Percentiles rank a stretch among this genome's conserved stretches.
Conservation (phyloP, 75 land plant genomes). For the Pinus albicaulis region DNA sequence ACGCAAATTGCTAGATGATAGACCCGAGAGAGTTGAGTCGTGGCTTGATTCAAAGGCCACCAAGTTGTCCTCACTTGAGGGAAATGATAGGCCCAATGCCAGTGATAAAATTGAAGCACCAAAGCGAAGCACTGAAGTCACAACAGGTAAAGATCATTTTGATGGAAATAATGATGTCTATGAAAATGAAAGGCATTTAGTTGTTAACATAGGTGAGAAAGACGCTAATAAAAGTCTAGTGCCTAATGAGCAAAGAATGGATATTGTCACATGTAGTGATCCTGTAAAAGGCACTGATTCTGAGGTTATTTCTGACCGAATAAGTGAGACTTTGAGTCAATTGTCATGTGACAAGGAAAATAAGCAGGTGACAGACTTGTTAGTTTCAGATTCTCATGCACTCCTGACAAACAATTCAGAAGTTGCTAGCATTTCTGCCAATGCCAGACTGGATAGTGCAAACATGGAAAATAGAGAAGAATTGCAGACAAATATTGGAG, state of each 20-base stretch:
- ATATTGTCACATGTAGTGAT: not conserved
- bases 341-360: not conserved
- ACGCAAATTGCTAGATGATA: conserved; percentile 8
- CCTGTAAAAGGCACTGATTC: not conserved
- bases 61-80: not conserved
- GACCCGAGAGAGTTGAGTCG: not conserved
- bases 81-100: not conserved
- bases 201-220: not conserved
- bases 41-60: not conserved
- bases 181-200: not conserved
- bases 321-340: not conserved
- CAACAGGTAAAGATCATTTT: not conserved
- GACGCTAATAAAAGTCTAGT: not conserved
- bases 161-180: not conserved
- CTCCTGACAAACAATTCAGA: not conserved
- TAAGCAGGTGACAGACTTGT: not conserved
- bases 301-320: not conserved
- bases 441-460: not conserved
- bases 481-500: not conserved
- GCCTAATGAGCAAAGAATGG: not conserved
- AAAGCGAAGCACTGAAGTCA: not conserved
- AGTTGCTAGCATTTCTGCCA: not conserved
- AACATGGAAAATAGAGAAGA: not conserved
- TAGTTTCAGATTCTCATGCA: not conserved
- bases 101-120: too few relatives aligned